These are phyloP conservation scores for Zasmidium citrigriseum DNA, from an alignment of 2,329 filamentous ascomycete genomes.

Conservation along the genomic window DNA sequence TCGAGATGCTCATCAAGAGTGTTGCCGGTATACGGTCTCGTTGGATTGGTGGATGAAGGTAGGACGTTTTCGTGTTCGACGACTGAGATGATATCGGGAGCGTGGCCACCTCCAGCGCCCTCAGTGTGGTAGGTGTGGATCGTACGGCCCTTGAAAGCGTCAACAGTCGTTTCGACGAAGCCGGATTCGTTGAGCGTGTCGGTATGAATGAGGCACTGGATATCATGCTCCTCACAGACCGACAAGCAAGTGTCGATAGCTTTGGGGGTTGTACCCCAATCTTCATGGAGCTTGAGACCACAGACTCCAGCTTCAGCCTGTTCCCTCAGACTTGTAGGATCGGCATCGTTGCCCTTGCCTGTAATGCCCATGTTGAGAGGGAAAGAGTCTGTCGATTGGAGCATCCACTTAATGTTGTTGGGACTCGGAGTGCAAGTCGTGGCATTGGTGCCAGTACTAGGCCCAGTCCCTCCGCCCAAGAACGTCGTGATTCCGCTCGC, in stretches of 20 bases:
- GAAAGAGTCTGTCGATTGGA: conserved; percentile 78
- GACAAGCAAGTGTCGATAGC: conserved; percentile 83
- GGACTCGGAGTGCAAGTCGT: conserved; percentile 91
- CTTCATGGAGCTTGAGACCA: conserved; percentile 91
- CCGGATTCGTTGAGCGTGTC: conserved; percentile 96
- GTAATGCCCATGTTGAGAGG: conserved; percentile 90
- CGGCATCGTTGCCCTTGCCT: conserved; percentile 88
- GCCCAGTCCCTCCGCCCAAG: conserved; percentile 87
- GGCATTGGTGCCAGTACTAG: conserved; percentile 86
- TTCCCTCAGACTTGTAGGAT: conserved; percentile 69
- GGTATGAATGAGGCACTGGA: conserved; percentile 93
- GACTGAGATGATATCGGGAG: conserved; percentile 92
- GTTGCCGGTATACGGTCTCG: conserved; percentile 84
- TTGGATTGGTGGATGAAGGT: conserved; percentile 89
- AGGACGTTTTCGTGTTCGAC: conserved; percentile 88
- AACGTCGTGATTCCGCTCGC: conserved; percentile 87
- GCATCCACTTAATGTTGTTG: conserved; percentile 82
- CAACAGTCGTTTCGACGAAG: conserved; percentile 90
- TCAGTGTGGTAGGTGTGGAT: conserved; percentile 98
- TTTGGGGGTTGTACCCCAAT: conserved; percentile 90
- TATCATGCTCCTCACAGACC: conserved; percentile 84
- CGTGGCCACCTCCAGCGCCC: conserved; percentile 90
- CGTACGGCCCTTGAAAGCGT: conserved; percentile 79
- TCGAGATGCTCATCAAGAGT: conserved; percentile 95
- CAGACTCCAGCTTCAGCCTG: conserved; percentile 82